Evolutionary conservation across 345 rosid genomes (phyloP), one percentile per base, ranked within the genome.

Genomic region (Pistacia integerrima): DNA sequence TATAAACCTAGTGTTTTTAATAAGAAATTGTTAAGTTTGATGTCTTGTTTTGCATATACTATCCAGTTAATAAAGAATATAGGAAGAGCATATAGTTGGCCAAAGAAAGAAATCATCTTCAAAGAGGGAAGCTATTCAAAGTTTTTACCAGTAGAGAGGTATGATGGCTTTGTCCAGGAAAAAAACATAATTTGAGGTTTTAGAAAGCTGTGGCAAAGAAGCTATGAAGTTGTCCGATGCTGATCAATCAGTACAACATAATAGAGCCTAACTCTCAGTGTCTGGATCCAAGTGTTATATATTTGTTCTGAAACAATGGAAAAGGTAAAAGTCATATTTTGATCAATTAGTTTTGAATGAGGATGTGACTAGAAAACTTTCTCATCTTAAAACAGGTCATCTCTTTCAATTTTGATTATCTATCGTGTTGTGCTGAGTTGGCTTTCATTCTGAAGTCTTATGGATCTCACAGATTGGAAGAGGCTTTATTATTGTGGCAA

Each of bases 11-110:
- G 55, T 74, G 52, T 72, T 68, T 69, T 70, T 73, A 55, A 66
- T 71, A 78, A 82, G 68, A 84, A 74, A 77, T 66, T 68, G 30
- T 86, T 80, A 84, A 92, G 91, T 80, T 90, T 88, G 84, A 81
- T 81, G 74, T 87, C 72, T 84, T 84, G 82, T 90, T 90, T 85
- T 89, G 89, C 84, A 76, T 85, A 88, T 90, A 79, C 83, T 62
- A 85, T 89, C 87, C 92, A 90, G 89, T 89, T 81, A 85, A 88
- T 82, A 88, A 87, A 86, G 97, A 88, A 85, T 76, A 74, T 87
- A 89, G 46, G 46, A 41, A 41, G 83, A 82, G 90, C 89, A 74
- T 86, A 84, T 88, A 85, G 80, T 84, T 89, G 89, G 90, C 82
- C 88, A 88, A 93, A 88, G 91, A 93, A 91, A 87, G 88, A 83